These are phyloP conservation scores for Podosphaera leucotricha DNA, from an alignment of 2,329 filamentous ascomycete species.

Conservation along the genomic window DNA sequence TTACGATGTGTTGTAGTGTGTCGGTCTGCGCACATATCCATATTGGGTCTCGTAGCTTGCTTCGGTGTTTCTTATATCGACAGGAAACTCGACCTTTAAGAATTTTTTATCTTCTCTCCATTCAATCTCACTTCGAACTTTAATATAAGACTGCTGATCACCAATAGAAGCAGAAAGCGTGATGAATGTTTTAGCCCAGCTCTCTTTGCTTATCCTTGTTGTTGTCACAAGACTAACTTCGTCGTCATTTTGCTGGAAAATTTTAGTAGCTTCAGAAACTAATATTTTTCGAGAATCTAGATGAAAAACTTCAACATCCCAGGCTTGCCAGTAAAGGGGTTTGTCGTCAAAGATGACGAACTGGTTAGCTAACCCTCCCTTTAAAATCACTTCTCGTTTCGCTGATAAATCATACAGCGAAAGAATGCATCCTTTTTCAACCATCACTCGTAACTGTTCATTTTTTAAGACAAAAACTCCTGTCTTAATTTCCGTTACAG, in stretches of 20 bases:
- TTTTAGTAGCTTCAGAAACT: slow-evolving; percentile 38
- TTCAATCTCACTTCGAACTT: slow-evolving; percentile 69
- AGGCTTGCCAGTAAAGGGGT: slow-evolving; percentile 89
- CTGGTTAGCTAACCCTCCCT: slow-evolving; percentile 60
- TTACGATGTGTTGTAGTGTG: slow-evolving; percentile 84
- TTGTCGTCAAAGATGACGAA: slow-evolving; percentile 94
- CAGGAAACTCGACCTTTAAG: slow-evolving; percentile 95
- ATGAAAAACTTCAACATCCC: slow-evolving; percentile 96
- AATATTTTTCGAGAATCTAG: slow-evolving; percentile 67
- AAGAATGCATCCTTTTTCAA: slow-evolving; percentile 55
- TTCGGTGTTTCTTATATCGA: slow-evolving; percentile 73
- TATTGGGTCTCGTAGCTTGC: slow-evolving; percentile 92
- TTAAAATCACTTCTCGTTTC: slow-evolving; percentile 54
- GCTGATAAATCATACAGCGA: slow-evolving; percentile 57
- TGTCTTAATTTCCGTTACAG: slow-evolving; percentile 24
- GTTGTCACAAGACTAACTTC: slow-evolving; percentile 63
- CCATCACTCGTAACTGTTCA: slow-evolving; percentile 45
- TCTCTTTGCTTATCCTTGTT: slow-evolving; percentile 69
- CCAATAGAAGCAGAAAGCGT: slow-evolving; percentile 47
- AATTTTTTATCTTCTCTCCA: slow-evolving; percentile 97
- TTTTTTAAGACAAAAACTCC: slow-evolving; percentile 64
- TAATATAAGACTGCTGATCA: slow-evolving; percentile 44
- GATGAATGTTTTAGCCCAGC: slow-evolving; percentile 69
- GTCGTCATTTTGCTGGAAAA: slow-evolving; percentile 49
- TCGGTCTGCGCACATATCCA: slow-evolving; percentile 68